Evolutionary conservation across 352 stramenopile genomes (phyloP).

Genomic region (Globisporangium paroecandrum): DNA sequence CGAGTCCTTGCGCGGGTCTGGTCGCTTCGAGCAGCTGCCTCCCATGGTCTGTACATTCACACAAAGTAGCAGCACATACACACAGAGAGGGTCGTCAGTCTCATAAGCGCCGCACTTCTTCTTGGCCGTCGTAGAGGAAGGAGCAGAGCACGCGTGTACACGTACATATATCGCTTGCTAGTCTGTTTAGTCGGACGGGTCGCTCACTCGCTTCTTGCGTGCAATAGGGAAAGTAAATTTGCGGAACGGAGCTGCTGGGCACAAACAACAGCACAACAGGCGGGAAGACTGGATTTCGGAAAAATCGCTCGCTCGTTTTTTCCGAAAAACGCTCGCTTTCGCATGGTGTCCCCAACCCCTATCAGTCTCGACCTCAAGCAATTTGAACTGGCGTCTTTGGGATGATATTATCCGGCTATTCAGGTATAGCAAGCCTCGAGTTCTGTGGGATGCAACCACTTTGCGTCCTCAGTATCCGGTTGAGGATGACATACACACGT

Average conservation of each 20-base stretch:
- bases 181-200: background rate
- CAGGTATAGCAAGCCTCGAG: background rate
- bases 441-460: background rate
- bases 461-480: background rate
- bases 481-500: background rate
- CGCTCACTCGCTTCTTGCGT: background rate
- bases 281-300: constrained; percentile 5
- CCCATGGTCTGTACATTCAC: constrained; percentile 12
- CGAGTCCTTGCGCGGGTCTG: constrained; percentile 9
- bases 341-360: background rate
- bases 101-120: background rate
- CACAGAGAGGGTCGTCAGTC: background rate
- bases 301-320: background rate
- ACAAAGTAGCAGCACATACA: background rate
- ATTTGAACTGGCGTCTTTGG: background rate
- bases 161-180: background rate
- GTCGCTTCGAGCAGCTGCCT: constrained; percentile 11
- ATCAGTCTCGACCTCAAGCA: background rate
- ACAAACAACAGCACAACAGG: background rate
- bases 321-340: background rate
- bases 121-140: background rate
- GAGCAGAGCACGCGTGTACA: background rate
- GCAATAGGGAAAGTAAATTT: constrained; percentile 12
- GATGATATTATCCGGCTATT: background rate
- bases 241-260: background rate